Evolutionary conservation across 2,329 filamentous ascomycete species (phyloP).

Genomic region (Zarea fungicola): DNA sequence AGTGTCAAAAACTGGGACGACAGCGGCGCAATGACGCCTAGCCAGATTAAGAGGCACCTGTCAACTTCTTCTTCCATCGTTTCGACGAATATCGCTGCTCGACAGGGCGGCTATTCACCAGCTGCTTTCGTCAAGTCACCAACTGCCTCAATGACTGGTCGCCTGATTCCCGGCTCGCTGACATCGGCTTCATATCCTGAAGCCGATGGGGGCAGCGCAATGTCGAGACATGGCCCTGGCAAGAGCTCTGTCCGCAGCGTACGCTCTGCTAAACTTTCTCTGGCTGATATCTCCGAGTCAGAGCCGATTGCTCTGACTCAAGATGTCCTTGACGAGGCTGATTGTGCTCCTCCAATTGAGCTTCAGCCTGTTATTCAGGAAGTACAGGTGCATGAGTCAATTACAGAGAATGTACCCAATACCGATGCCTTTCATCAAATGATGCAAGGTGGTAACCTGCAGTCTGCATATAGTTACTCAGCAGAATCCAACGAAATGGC

Average conservation of each 20-base stretch:
- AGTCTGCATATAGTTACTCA: neutral
- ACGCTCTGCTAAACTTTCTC: slow-evolving; percentile 44
- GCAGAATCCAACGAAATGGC: neutral
- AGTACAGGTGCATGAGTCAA: slow-evolving; percentile 20
- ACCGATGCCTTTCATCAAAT: slow-evolving; percentile 31
- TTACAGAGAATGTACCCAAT: slow-evolving; percentile 12
- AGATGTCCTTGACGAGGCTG: slow-evolving; percentile 50
- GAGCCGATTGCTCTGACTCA: slow-evolving; percentile 48
- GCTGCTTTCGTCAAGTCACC: slow-evolving; percentile 64
- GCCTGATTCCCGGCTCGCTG: slow-evolving; percentile 50
- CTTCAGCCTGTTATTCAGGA: slow-evolving; percentile 9
- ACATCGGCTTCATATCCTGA: slow-evolving; percentile 37
- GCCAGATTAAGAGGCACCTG: slow-evolving; percentile 36
- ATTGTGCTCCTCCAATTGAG: slow-evolving; percentile 33
- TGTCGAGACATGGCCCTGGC: slow-evolving; percentile 49
- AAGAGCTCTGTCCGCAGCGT: slow-evolving; percentile 49
- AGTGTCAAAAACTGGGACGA: slow-evolving; percentile 30
- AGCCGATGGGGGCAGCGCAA: slow-evolving; percentile 33
- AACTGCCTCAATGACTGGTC: slow-evolving; percentile 54
- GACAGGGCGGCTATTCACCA: slow-evolving; percentile 66
- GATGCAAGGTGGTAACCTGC: slow-evolving; percentile 9
- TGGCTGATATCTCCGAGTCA: slow-evolving; percentile 54
- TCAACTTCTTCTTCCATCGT: slow-evolving; percentile 58
- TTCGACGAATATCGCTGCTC: slow-evolving; percentile 61
- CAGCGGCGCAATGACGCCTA: slow-evolving; percentile 19